Evolutionary conservation across 2,329 filamentous ascomycete genomes (phyloP), one percentile per base, ranked within the genome.

Genomic region (Cryphonectria japonica): DNA sequence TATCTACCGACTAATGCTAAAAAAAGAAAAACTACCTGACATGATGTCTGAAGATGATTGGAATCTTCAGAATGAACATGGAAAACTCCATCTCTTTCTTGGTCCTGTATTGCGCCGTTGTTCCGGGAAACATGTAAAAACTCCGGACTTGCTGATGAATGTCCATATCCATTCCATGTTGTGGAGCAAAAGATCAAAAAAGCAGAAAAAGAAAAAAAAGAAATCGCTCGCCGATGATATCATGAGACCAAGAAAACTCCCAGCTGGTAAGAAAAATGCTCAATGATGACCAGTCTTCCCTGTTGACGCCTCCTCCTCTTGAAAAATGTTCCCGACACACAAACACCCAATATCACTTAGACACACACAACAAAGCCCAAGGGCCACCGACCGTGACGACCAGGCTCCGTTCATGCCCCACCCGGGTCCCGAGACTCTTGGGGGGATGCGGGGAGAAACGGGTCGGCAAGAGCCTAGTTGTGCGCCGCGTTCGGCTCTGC

Each of bases 1-100:
- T 68, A 68, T 68, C 67, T 68, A 68, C 67, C 67, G 59, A 63
- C 62, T 61, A n/a, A 63, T 63, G 57, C 57, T 63, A 37, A 65
- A n/a, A 13, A 43, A 65, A 9, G 1, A 26, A 26, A 26, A 43
- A 52, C 34, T 59, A 67, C 32, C 34, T 57, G n/a, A 60, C 32
- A 37, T n/a, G 2, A 39, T 19, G 26, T 26, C 26, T 26, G 16
- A 26, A 3, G 19, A 61, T 3, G 32, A 52, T 62, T 13, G n/a
- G n/a, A 52, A 29, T 54, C 52, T 37, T 14, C 16, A 62, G 29
- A n/a, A 32, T 34, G 6, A 34, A 34, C 3, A 34, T 34, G 19
- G 22, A 34, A 37, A 32, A 61, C 1, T 22, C 46, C 32, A n/a
- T 57, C 22, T 32, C 46, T 37, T 46, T 66, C 16, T 8, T 34